Conservation (phyloP, 345 rosid genomes). For the Eucalyptus tenuipes region DNA sequence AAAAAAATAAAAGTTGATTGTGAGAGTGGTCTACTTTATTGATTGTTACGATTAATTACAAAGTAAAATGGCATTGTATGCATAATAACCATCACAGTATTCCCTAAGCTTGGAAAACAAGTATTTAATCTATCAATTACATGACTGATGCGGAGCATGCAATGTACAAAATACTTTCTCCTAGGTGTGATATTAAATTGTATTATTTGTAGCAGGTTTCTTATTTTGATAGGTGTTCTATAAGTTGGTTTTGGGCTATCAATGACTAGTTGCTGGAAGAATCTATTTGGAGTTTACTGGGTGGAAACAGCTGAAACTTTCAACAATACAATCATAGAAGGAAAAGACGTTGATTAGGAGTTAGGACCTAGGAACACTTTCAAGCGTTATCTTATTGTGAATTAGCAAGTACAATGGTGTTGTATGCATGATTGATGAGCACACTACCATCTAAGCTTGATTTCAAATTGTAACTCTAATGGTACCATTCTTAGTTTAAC, state of each 20-base stretch:
- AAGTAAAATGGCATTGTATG: neutral
- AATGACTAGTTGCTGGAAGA: neutral
- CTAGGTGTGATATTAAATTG: neutral
- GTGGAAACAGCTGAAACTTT: neutral
- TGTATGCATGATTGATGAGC: neutral
- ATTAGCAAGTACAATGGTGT: neutral
- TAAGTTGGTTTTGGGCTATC: neutral
- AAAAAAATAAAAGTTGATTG: neutral
- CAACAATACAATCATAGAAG: neutral
- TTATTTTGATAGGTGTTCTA: neutral
- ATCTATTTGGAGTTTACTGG: neutral
- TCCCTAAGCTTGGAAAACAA: neutral
- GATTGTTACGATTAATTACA: neutral
- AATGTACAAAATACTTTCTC: neutral
- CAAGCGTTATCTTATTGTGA: neutral
- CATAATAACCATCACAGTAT: neutral
- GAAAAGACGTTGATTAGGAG: neutral
- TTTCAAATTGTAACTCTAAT: neutral
- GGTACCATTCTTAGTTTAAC: neutral
- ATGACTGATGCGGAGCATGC: neutral
- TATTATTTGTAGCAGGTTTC: neutral
- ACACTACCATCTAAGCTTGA: neutral
- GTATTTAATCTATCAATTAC: neutral
- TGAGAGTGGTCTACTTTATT: neutral
- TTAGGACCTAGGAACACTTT: neutral